Evolutionary conservation across 441 rosid species (phyloP), one percentile per base, ranked within the genome.

Genomic region (Corymbia citriodora): DNA sequence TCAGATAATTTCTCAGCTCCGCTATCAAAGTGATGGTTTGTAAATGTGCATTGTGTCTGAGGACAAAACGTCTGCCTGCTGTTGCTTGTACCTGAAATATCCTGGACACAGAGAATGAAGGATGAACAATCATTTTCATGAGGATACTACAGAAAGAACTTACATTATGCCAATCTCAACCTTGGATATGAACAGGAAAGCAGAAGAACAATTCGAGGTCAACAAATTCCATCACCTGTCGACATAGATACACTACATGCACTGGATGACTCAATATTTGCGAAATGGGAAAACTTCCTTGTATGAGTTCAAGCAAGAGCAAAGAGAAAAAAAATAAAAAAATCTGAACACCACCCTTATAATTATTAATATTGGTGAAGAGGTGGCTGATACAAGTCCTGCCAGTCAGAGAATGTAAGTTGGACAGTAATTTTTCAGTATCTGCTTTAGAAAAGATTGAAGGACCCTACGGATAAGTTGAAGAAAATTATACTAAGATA

Each of bases 1-100:
- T 97, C 99, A 90, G 94, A 65, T 25, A 87, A 89, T 81, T 90
- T 94, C 90, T 92, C 96, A 88, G 93, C 93, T 91, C 87, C 90
- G 54, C 91, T 94, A 91, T 93, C 91, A 61, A 87, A 40, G 57
- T 91, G 93, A 88, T 93, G 94, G 93, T 90, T 92, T 85, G 89
- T 23, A 88, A 93, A 55, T 55, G 93, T 91, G 61, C 91, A 79
- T 89, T 88, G 92, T 54, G 92, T 93, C 91, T 68, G 93, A 89
- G 90, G 90, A 91, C 91, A 96, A 89, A 90, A 40, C 81, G 85
- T 89, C 92, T 93, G 95, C 87, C 92, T 91, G 23, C 94, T 94
- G 91, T 90, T 91, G 91, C 92, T 93, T 89, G 95, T 59, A 91
- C 94, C 91, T 90, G 93, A 92, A 92, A 92, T 93, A 90, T 92